Conservation (phyloP, 2,329 filamentous ascomycete species). For the Colletotrichum cuscutae region DNA sequence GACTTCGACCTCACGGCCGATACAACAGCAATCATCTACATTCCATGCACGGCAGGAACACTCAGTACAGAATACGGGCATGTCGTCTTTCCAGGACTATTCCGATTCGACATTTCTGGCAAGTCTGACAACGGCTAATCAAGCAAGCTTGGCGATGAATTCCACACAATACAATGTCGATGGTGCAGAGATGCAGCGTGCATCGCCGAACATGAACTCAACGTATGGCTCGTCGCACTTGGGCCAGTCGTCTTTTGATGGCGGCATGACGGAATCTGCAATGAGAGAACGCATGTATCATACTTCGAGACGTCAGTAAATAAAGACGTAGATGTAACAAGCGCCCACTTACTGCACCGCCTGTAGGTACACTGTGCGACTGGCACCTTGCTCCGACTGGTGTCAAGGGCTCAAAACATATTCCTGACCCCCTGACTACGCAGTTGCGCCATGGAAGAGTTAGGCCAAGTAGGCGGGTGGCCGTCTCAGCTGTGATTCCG, state of each 20-base stretch:
- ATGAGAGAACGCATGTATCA: slow-evolving; percentile 26
- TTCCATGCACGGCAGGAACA: slow-evolving; percentile 17
- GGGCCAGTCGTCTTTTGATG: slow-evolving; percentile 7
- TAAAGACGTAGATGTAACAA: neutral
- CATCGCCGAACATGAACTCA: neutral
- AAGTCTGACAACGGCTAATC: slow-evolving; percentile 12
- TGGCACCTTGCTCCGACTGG: neutral
- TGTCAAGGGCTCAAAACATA: neutral
- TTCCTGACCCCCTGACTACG: neutral
- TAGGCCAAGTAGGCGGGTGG: no score
- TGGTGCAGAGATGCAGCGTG: slow-evolving; percentile 13
- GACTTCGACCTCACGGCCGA: neutral
- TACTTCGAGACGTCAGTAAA: slow-evolving; percentile 18
- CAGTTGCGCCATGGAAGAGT: no score
- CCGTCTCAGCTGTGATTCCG: no score
- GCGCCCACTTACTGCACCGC: neutral
- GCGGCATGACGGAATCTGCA: slow-evolving; percentile 2
- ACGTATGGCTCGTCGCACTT: slow-evolving; percentile 13
- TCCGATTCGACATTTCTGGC: slow-evolving; percentile 25
- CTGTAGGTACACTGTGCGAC: neutral
- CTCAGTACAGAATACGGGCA: neutral
- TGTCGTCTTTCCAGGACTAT: slow-evolving; percentile 23
- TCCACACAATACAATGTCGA: slow-evolving; percentile 13
- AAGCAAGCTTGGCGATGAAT: slow-evolving; percentile 5
- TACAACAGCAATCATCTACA: slow-evolving; percentile 2